These are phyloP conservation scores for Xylariales sp. DNA, from an alignment of 2,329 filamentous ascomycete species.

Conservation along the genomic window DNA sequence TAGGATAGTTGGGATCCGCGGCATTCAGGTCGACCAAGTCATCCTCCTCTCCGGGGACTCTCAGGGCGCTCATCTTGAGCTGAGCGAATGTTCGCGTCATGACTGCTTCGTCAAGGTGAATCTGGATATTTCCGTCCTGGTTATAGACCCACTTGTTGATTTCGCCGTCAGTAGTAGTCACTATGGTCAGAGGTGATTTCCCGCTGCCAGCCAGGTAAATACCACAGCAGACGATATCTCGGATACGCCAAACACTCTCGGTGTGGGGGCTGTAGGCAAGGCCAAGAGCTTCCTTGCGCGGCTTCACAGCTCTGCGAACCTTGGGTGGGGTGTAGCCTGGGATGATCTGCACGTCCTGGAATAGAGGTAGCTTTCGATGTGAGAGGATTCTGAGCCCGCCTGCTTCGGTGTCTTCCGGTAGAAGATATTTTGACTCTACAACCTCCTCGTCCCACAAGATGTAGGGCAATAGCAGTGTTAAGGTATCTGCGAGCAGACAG, in stretches of 20 bases:
- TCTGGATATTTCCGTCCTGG: slow-evolving; percentile 12
- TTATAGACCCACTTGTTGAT: slow-evolving; percentile 23
- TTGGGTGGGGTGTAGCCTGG: slow-evolving; percentile 17
- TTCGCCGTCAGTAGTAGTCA: slow-evolving; percentile 7
- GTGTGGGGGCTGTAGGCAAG: slow-evolving; percentile 26
- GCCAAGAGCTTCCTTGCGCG: slow-evolving; percentile 29
- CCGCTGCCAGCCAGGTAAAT: slow-evolving; percentile 40
- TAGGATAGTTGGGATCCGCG: background rate
- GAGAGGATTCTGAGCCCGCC: slow-evolving; percentile 24
- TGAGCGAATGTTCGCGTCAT: slow-evolving; percentile 3
- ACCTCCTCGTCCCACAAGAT: slow-evolving; percentile 30
- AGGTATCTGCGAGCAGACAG: slow-evolving; percentile 38
- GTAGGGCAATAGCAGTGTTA: slow-evolving; percentile 46
- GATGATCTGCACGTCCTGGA: slow-evolving; percentile 19
- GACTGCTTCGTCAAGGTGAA: slow-evolving; percentile 1
- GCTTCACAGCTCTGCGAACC: slow-evolving; percentile 35
- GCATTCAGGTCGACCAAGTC: slow-evolving; percentile 11
- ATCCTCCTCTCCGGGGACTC: slow-evolving; percentile 6
- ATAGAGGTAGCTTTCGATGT: slow-evolving; percentile 23
- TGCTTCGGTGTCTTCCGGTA: slow-evolving; percentile 41
- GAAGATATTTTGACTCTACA: slow-evolving; percentile 41
- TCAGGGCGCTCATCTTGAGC: slow-evolving; percentile 5
- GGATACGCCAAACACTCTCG: slow-evolving; percentile 40
- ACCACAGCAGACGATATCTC: slow-evolving; percentile 45
- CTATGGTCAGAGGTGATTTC: slow-evolving; percentile 33